A percentile compares a stretch with the other conserved stretches of the same genome.
Conservation (phyloP, 768 basidiomycete species). For the Boletus vinaceobasis region DNA sequence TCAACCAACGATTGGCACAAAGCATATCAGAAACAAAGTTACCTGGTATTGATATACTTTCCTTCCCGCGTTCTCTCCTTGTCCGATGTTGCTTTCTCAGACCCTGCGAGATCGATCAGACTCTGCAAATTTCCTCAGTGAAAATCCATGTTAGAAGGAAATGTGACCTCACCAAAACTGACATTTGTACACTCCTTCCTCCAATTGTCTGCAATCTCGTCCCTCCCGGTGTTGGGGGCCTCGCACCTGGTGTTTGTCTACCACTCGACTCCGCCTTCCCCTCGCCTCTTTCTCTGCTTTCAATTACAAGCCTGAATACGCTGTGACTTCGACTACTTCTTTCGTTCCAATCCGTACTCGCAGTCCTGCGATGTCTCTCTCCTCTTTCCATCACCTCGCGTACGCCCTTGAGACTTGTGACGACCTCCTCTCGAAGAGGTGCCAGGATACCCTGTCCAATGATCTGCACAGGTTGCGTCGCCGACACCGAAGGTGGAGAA, state of each 20-base stretch:
- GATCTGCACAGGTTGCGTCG: conserved; percentile 63
- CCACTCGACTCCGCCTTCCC: conserved; percentile 37
- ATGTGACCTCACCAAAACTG: conserved; percentile 53
- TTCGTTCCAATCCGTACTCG: conserved; percentile 99
- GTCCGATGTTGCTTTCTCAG: conserved; percentile 92
- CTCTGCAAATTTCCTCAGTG: conserved; percentile 45
- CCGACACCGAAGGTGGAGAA: conserved; percentile 57
- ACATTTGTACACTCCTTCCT: conserved; percentile 75
- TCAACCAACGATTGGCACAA: neutral
- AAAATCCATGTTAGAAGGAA: neutral
- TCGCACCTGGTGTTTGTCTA: conserved; percentile 50
- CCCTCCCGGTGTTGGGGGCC: conserved; percentile 54
- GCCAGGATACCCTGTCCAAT: conserved; percentile 68
- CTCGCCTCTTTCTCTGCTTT: conserved; percentile 73
- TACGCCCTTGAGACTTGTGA: conserved; percentile 86
- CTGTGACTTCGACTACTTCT: conserved; percentile 92
- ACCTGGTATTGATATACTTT: conserved; percentile 94
- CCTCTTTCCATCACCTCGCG: conserved; percentile 82
- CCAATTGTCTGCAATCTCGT: conserved; percentile 72
- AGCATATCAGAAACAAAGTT: neutral
- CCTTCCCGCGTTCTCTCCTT: conserved; percentile 96
- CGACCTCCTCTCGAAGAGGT: conserved; percentile 87
- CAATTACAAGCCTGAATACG: conserved; percentile 90
- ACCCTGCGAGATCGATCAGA: conserved; percentile 94
- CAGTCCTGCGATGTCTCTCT: conserved; percentile 83